These are phyloP conservation scores for Rhodotorula sphaerocarpa DNA, from an alignment of 768 basidiomycete genomes.

Conservation along the genomic window DNA sequence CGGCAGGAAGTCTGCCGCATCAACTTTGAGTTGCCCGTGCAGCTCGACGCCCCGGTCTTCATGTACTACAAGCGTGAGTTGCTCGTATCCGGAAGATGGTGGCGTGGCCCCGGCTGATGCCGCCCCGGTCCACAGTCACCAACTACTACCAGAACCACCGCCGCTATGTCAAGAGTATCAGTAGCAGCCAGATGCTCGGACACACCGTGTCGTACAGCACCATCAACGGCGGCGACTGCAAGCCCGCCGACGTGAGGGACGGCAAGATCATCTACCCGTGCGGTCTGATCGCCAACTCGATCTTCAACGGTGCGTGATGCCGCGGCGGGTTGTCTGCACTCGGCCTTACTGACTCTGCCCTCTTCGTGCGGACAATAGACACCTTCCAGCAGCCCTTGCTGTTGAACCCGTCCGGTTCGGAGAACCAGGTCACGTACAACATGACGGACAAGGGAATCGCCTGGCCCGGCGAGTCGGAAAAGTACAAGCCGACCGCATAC, in stretches of 20 bases:
- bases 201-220: conserved; percentile 49
- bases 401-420: conserved; percentile 51
- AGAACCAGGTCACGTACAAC: conserved; percentile 51
- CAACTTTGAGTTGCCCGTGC: conserved; percentile 70
- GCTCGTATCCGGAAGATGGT: conserved; percentile 16
- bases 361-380: conserved; percentile 50
- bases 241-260: conserved; percentile 60
- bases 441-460: conserved; percentile 76
- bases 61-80: conserved; percentile 71
- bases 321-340: neutral
- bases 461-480: conserved; percentile 91
- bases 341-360: neutral
- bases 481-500: conserved; percentile 69
- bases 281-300: conserved; percentile 90
- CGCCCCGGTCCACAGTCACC: conserved; percentile 48
- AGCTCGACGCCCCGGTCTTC: conserved; percentile 66
- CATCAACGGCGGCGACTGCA: conserved; percentile 63
- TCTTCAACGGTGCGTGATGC: conserved; percentile 72
- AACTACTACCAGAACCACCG: conserved; percentile 97
- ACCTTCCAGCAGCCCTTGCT: conserved; percentile 63
- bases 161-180: conserved; percentile 85
- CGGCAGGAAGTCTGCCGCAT: conserved; percentile 62
- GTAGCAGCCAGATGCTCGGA: conserved; percentile 77
- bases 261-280: conserved; percentile 77
- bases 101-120: conserved; percentile 27